A percentile compares a stretch with the other conserved stretches of the same genome.
phyloP scores from a whole-genome alignment of 2,329 filamentous ascomycete species.

The Aspergillus unguis region DNA sequence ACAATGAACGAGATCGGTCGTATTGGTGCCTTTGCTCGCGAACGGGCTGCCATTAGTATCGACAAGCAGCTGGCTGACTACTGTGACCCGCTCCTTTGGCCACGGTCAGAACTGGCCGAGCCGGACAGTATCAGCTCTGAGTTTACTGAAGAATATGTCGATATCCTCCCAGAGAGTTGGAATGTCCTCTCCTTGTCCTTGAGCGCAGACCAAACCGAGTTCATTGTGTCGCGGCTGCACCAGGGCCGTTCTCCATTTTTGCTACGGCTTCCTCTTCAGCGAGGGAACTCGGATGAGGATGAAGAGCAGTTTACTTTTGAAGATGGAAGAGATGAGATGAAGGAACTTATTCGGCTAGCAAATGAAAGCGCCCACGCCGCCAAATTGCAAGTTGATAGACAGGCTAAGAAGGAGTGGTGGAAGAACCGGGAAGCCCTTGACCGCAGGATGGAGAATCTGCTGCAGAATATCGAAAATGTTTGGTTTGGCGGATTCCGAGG shows the following conservation, averaged over 20 bases:
- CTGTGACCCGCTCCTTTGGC: conserved; percentile 51
- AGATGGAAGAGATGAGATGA: conserved; percentile 72
- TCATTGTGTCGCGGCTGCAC: conserved; percentile 84
- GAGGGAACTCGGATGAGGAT: conserved; percentile 76
- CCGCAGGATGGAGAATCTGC: conserved; percentile 67
- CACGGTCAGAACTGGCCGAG: conserved; percentile 28
- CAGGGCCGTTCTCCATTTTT: conserved; percentile 75
- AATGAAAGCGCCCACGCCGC: conserved; percentile 78
- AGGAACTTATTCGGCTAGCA: conserved; percentile 75
- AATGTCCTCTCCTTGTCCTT: conserved; percentile 80
- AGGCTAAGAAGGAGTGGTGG: conserved; percentile 85
- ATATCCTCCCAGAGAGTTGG: conserved; percentile 80
- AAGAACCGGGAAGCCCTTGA: conserved; percentile 78
- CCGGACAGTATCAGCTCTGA: conserved; percentile 44
- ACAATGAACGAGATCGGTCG: conserved; percentile 42
- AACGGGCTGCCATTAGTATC: conserved; percentile 38
- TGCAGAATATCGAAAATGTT: conserved; percentile 82
- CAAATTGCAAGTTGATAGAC: conserved; percentile 68
- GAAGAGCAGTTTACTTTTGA: conserved; percentile 76
- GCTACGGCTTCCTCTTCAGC: conserved; percentile 76
- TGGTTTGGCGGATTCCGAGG: conserved; percentile 96
- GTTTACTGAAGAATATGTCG: conserved; percentile 78
- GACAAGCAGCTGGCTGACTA: conserved; percentile 46
- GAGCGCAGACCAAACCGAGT: conserved; percentile 75
- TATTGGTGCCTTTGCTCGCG: conserved; percentile 40